A percentile compares a stretch with the other conserved stretches of the same genome.
Evolutionary conservation across 257 asterid genomes (phyloP).

Genomic region (Fraxinus excelsior): DNA sequence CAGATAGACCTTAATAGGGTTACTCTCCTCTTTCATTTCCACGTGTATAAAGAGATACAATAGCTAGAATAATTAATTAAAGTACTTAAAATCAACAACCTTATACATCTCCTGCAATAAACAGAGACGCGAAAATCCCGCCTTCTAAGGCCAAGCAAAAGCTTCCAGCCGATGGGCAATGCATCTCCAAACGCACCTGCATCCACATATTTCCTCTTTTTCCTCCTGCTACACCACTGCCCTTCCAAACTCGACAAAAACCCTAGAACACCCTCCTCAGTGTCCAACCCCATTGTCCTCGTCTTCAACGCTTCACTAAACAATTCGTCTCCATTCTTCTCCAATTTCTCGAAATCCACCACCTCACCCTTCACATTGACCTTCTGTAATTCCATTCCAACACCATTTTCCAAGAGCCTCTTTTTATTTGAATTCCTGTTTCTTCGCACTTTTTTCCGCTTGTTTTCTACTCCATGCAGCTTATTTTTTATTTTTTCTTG

Average conservation of each 20-base stretch:
- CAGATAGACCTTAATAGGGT: no score
- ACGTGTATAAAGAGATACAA: neutral
- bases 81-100: constrained; percentile 47
- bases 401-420: constrained; percentile 44
- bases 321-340: constrained; percentile 68
- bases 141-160: constrained; percentile 81
- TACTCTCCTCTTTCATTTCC: no score
- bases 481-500: constrained; percentile 40
- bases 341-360: constrained; percentile 64
- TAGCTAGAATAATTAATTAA: constrained; percentile 11
- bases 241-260: constrained; percentile 75
- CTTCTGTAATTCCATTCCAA: constrained; percentile 44
- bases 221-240: constrained; percentile 93
- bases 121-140: constrained; percentile 63
- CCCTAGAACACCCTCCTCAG: constrained; percentile 64
- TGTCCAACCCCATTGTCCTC: constrained; percentile 66
- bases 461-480: constrained; percentile 33
- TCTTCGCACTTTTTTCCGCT: constrained; percentile 49
- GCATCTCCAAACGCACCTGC: constrained; percentile 59
- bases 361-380: constrained; percentile 60
- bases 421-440: constrained; percentile 30
- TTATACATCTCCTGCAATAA: constrained; percentile 75
- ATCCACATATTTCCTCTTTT: constrained; percentile 86
- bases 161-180: constrained; percentile 84
- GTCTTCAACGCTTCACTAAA: constrained; percentile 58